These are phyloP conservation scores for Astragalus membranaceus DNA, from an alignment of 306 rosid species.

Conservation along the genomic window DNA sequence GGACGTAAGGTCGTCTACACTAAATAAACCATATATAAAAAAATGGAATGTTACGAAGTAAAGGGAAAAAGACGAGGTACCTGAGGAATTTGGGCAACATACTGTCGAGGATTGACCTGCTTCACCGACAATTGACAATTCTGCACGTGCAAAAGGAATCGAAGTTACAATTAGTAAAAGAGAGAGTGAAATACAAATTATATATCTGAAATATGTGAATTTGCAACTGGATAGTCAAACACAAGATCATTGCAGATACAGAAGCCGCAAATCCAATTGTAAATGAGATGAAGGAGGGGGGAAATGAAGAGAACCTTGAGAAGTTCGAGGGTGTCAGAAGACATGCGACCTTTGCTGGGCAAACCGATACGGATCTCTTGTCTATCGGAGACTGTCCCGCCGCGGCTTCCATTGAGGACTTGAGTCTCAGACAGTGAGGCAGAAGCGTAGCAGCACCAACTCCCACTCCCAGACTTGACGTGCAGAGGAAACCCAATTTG, in stretches of 20 bases:
- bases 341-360: constrained; percentile 94
- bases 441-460: constrained; percentile 31
- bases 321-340: constrained; percentile 73
- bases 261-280: neutral
- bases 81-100: constrained; percentile 84
- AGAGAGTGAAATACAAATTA: neutral
- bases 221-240: neutral
- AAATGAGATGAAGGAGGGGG: neutral
- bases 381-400: constrained; percentile 19
- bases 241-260: neutral
- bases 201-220: neutral
- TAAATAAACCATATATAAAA: neutral
- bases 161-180: neutral
- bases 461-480: constrained; percentile 4
- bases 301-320: constrained; percentile 45
- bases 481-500: constrained; percentile 17
- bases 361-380: constrained; percentile 68
- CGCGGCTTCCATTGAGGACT: constrained; percentile 38
- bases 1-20: neutral
- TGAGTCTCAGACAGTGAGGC: constrained; percentile 32
- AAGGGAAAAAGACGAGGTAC: constrained; percentile 20
- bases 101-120: constrained; percentile 84
- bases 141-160: neutral
- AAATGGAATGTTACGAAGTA: neutral
- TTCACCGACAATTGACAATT: constrained; percentile 88